Percentiles rank a stretch among this genome's conserved stretches.
phyloP scores from a whole-genome alignment of 1,284 basidiomycete species.

The Moesziomyces sp. region DNA sequence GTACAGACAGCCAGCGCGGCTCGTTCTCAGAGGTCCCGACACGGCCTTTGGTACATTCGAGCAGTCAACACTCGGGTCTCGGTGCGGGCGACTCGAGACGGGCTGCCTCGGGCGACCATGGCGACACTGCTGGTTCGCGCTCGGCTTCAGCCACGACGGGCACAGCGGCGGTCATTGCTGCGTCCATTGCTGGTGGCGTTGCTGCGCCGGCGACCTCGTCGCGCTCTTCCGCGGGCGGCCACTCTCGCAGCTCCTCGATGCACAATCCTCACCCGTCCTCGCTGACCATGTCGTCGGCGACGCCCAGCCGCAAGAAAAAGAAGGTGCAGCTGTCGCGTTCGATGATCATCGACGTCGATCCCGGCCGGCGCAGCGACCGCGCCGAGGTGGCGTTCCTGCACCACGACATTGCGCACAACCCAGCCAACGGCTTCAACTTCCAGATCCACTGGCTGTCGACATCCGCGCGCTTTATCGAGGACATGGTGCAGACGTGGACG shows the following conservation, averaged over 20 bases:
- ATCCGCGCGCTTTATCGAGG: constrained; percentile 93
- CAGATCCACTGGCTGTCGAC: constrained; percentile 98
- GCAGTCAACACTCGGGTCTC: constrained; percentile 15
- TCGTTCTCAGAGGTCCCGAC: constrained; percentile 25
- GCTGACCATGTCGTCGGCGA: constrained; percentile 27
- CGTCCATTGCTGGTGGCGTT: neutral
- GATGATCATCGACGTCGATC: constrained; percentile 63
- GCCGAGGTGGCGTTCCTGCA: constrained; percentile 66
- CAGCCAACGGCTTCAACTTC: constrained; percentile 67
- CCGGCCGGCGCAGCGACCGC: constrained; percentile 57
- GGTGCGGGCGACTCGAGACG: constrained; percentile 6
- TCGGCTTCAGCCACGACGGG: constrained; percentile 1
- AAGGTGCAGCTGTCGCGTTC: constrained; percentile 60
- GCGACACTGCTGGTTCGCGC: too few relatives aligned
- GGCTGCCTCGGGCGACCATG: constrained; percentile 3
- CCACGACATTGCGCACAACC: constrained; percentile 66
- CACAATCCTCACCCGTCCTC: constrained; percentile 21
- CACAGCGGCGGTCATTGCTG: neutral
- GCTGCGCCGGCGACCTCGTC: constrained; percentile 5
- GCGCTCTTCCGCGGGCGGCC: constrained; percentile 14
- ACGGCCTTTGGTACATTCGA: constrained; percentile 23
- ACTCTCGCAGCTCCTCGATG: constrained; percentile 34
- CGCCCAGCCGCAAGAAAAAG: constrained; percentile 26
- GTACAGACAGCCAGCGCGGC: constrained; percentile 32
- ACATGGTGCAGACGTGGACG: constrained; percentile 84